Conservation (phyloP, 1,284 basidiomycete genomes). For the Puccinia triticina region DNA sequence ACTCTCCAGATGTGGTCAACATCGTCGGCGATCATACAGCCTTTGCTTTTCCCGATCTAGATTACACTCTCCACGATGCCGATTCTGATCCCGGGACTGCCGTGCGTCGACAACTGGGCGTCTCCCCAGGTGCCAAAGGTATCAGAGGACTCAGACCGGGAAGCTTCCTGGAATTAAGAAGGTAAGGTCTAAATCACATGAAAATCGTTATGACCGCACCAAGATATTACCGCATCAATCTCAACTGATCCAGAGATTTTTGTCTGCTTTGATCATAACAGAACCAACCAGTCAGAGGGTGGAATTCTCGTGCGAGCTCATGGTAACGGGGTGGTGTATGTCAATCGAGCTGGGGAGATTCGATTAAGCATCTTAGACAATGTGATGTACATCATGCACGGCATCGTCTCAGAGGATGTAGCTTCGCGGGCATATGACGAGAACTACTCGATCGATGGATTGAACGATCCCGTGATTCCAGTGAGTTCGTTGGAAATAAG, state of each 20-base stretch:
- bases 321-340: constrained; percentile 44
- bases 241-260: neutral
- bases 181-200: constrained; percentile 22
- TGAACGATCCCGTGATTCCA: constrained; percentile 36
- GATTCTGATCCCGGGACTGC: constrained; percentile 22
- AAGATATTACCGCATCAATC: neutral
- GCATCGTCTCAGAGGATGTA: constrained; percentile 33
- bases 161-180: constrained; percentile 49
- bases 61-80: constrained; percentile 37
- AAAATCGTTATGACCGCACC: neutral
- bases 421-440: constrained; percentile 39
- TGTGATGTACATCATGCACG: constrained; percentile 51
- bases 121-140: constrained; percentile 49
- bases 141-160: constrained; percentile 40
- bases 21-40: constrained; percentile 27
- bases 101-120: constrained; percentile 4
- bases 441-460: constrained; percentile 33
- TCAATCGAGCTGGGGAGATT: constrained; percentile 49
- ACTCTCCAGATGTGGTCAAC: constrained; percentile 44
- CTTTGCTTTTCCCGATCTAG: constrained; percentile 42
- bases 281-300: constrained; percentile 48
- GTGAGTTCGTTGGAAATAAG: neutral
- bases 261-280: neutral
- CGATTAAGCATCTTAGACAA: constrained; percentile 50
- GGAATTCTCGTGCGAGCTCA: constrained; percentile 42